These are phyloP conservation scores for Jatropha curcas DNA, from an alignment of 345 rosid species.

Conservation along the genomic window DNA sequence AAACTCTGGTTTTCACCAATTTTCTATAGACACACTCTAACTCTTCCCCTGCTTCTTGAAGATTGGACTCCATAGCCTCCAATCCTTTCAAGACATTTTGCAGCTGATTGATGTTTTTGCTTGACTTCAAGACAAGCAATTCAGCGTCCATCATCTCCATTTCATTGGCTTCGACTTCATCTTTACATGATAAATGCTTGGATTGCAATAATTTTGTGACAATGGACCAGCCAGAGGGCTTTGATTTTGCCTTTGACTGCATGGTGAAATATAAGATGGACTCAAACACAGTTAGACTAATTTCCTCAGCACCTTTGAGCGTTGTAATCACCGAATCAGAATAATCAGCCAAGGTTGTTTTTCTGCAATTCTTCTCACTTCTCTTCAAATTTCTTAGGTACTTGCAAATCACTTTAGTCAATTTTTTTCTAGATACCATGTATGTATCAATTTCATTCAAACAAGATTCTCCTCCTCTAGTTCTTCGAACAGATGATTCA, in stretches of 20 bases:
- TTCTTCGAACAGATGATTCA: slow-evolving; percentile 12
- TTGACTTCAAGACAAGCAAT: slow-evolving; percentile 14
- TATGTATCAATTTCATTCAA: not conserved
- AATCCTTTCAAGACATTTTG: slow-evolving; percentile 4
- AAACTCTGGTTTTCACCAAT: slow-evolving; percentile 15
- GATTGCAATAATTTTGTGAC: slow-evolving; percentile 23
- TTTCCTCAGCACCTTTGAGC: slow-evolving; percentile 16
- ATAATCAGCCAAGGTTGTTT: not conserved
- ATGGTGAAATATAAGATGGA: slow-evolving; percentile 16
- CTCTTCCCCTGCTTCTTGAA: slow-evolving; percentile 11
- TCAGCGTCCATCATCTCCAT: slow-evolving; percentile 11
- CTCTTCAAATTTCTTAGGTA: slow-evolving; percentile 2
- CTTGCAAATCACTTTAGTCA: not conserved
- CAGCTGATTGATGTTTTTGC: not conserved
- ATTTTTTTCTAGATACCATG: not conserved
- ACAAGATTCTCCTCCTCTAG: not conserved
- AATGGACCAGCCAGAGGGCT: slow-evolving; percentile 13
- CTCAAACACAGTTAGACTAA: slow-evolving; percentile 18
- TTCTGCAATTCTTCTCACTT: not conserved
- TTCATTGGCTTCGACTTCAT: slow-evolving; percentile 7
- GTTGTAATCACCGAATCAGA: not conserved
- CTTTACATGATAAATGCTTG: slow-evolving; percentile 5
- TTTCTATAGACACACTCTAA: not conserved
- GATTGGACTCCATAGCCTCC: slow-evolving; percentile 5
- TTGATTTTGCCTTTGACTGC: slow-evolving; percentile 19